These are phyloP conservation scores for Podospora appendiculata DNA, from an alignment of 495 filamentous ascomycete species.

Conservation along the genomic window DNA sequence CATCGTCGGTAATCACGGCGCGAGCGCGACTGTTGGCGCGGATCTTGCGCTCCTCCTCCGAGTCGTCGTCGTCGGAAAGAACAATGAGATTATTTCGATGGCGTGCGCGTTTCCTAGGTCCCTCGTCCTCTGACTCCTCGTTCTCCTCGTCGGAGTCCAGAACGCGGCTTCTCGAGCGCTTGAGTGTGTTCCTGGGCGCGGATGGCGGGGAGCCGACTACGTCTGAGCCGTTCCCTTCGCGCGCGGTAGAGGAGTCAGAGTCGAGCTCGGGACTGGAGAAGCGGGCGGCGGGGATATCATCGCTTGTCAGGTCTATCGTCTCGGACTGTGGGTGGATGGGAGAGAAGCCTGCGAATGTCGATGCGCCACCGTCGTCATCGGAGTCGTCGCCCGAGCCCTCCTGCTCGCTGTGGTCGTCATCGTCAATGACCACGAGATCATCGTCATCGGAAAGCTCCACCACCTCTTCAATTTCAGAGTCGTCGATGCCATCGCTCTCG, in stretches of 20 bases:
- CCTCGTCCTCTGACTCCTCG: not conserved
- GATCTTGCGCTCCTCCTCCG: slow-evolving; percentile 1
- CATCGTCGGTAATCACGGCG: not conserved
- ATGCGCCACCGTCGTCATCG: not conserved
- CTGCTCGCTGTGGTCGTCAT: slow-evolving; percentile 1
- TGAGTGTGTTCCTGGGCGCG: not conserved
- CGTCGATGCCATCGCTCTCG: slow-evolving; percentile 26
- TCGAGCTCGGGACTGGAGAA: slow-evolving; percentile 21
- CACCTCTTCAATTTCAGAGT: slow-evolving; percentile 13
- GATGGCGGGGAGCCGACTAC: not conserved
- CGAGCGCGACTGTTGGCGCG: not conserved
- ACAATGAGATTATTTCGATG: not conserved
- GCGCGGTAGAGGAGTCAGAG: slow-evolving; percentile 1
- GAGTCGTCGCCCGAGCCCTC: not conserved
- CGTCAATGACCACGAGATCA: slow-evolving; percentile 11
- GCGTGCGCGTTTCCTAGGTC: slow-evolving; percentile 5
- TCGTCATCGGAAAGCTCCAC: slow-evolving; percentile 3
- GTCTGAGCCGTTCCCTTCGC: slow-evolving; percentile 3
- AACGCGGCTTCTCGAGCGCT: slow-evolving; percentile 1
- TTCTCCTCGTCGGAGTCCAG: slow-evolving; percentile 9
- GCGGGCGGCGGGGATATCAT: not conserved
- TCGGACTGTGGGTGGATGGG: not conserved
- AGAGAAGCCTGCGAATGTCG: not conserved
- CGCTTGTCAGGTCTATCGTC: not conserved
- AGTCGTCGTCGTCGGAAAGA: slow-evolving; percentile 8